Evolutionary conservation across 768 basidiomycete species (phyloP), one percentile per base, ranked within the genome.

Genomic region (Rhodotorula graminis): DNA sequence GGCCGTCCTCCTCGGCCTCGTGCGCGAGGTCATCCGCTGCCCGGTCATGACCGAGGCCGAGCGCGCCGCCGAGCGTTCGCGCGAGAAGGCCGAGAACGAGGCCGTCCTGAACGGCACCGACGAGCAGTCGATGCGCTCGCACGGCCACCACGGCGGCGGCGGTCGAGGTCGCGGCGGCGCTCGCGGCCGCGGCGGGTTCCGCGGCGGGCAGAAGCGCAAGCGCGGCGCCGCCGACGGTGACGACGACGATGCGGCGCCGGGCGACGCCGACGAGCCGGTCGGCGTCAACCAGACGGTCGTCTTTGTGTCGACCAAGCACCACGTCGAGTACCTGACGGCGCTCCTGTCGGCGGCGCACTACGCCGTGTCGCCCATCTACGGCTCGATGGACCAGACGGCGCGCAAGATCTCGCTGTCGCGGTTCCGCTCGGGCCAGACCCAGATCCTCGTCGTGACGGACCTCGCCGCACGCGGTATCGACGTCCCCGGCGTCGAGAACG

Each of bases 381-480:
- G 96, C 37, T 88, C 96, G 14, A 86, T 99, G 50, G 94, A 96
- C 78, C 96, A 99, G 81, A 83, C 86, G 7, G 93, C 94, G 3
- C 90, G 96, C 67, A 87, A 88, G 42, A 87, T 86, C 72, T 93
- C 97, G 78, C 92, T 99, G 89, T 89, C 90, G 70, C 86, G 87
- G 70, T 99, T 99, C 82, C 88, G 93, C 33, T 85, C 86, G 21
- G 90, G 91, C 1, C 80, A 83, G 44, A 91, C 93, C 0, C 90
- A 85, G 74, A 85, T 99, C 60, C 84, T 99, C 37, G 93, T 98
- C 49, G 96, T 98, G 56, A 99, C 96, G 0, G 96, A 99, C 78
- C 93, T 99, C 53, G 96, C 96, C 29, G 96, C 96, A 23, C 90
- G 96, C 76, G 96, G 96, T 78, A 92, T 99, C 77, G 96, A 99